Evolutionary conservation across 1,139 yeast genomes (phyloP), one percentile per base, ranked within the genome.

Genomic region (Magnusiomyces suaveolens): DNA sequence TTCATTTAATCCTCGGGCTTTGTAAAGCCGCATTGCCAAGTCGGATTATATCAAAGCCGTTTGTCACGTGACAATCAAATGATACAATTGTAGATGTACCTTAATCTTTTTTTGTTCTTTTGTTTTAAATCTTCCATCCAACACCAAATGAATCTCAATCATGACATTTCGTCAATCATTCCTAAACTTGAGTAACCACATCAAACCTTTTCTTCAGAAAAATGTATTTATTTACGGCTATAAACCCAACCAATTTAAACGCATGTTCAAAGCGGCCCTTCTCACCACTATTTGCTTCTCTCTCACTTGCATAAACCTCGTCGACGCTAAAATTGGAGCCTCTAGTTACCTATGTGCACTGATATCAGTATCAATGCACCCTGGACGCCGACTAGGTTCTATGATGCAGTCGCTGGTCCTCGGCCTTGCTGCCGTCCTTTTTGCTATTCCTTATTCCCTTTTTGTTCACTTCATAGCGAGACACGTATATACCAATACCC

Each of bases 321-420:
- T 73, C 0, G 58, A 72, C 32, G 57, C 52, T 3, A 64, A 60
- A 16, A 54, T 76, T n/a, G 79, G 79, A 2, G 59, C 62, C 1
- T 71, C 74, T 46, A 72, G 76, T 1, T 74, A 75, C 18, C 69
- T 77, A 69, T 62, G 75, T 29, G 75, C 77, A 0, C 60, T 77
- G 46, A 69, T 75, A 1, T 70, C 78, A 1, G 79, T 75, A 18
- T 74, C 74, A 60, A 72, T 74, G 36, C 78, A 76, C 60, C 79
- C 79, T 1, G 80, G 79, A 0, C 67, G 79, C 56, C 67, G 81
- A 49, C 67, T 75, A 0, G 77, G 80, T 36, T 72, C 76, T 12
- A 75, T 76, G 64, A 67, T 77, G 36, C 78, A 76, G 57, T 71
- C 73, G 23, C 69, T 70, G 3, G 62, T 72, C 2, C 65, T 73